Percentiles rank a stretch among this genome's conserved stretches.
These are phyloP conservation scores for Histomonas meleagridis DNA, from an alignment of 208 protist genomes.

Conservation along the genomic window DNA sequence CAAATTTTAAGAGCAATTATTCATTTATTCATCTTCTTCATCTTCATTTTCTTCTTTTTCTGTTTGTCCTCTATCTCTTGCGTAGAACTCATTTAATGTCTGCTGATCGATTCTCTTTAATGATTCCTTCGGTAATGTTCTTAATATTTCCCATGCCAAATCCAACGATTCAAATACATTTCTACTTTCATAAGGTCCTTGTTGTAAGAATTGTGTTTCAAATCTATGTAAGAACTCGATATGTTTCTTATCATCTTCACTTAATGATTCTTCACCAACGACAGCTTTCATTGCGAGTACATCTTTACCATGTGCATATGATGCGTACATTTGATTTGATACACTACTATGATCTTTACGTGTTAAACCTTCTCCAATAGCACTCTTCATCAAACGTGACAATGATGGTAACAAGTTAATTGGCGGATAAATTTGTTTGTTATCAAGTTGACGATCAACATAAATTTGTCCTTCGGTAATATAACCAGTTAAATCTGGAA, in stretches of 20 bases:
- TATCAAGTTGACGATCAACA: slow-evolving; percentile 95
- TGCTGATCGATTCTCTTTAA: slow-evolving; percentile 45
- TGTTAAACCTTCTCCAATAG: slow-evolving; percentile 98
- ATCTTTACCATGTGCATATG: slow-evolving; percentile 98
- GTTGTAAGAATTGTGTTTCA: slow-evolving; percentile 93
- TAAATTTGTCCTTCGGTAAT: slow-evolving; percentile 96
- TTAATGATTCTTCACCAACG: slow-evolving; percentile 78
- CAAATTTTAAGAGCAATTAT: too few species aligned
- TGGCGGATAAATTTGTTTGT: slow-evolving; percentile 91
- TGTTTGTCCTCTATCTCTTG: background rate
- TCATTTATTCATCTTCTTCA: background rate
- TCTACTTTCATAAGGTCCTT: slow-evolving; percentile 79
- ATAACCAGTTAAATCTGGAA: slow-evolving; percentile 99
- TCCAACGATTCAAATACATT: slow-evolving; percentile 95
- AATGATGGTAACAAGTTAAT: slow-evolving; percentile 99
- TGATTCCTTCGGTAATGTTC: slow-evolving; percentile 44
- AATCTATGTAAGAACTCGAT: slow-evolving; percentile 98
- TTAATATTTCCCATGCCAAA: slow-evolving; percentile 77
- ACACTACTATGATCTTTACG: slow-evolving; percentile 91
- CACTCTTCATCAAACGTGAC: slow-evolving; percentile 99
- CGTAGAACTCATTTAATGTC: slow-evolving; percentile 41
- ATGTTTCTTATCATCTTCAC: slow-evolving; percentile 90
- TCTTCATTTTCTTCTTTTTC: background rate
- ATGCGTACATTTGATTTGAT: slow-evolving; percentile 96
- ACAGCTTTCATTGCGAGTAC: slow-evolving; percentile 60